Evolutionary conservation across 1,284 basidiomycete genomes (phyloP).

Genomic region (Jaminaea rosea): DNA sequence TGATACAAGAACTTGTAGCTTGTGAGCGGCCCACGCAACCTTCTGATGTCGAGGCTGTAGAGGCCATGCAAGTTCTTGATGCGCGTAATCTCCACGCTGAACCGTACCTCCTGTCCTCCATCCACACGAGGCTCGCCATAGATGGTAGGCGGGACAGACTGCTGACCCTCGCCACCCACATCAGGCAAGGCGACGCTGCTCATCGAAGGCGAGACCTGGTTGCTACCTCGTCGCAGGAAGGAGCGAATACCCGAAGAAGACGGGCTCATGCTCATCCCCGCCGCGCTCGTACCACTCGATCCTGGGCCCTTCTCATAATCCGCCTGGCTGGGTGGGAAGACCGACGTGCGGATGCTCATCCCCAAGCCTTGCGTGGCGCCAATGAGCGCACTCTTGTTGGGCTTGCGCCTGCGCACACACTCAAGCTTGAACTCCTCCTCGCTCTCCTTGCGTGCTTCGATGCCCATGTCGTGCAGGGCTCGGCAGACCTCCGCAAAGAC

Average conservation of each 20-base stretch:
- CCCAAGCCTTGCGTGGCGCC: slow-evolving; percentile 35
- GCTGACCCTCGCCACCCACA: neutral
- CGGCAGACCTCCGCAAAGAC: slow-evolving; percentile 75
- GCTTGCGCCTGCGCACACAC: slow-evolving; percentile 35
- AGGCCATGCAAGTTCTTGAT: slow-evolving; percentile 41
- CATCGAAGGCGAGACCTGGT: slow-evolving; percentile 11
- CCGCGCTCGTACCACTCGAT: slow-evolving; percentile 5
- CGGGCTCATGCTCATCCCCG: slow-evolving; percentile 14
- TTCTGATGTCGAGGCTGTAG: slow-evolving; percentile 43
- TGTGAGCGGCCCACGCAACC: slow-evolving; percentile 44
- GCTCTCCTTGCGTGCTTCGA: slow-evolving; percentile 73
- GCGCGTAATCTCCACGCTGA: slow-evolving; percentile 41
- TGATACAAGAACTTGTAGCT: slow-evolving; percentile 45
- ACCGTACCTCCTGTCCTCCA: slow-evolving; percentile 44
- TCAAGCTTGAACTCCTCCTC: slow-evolving; percentile 57
- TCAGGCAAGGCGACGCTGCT: neutral
- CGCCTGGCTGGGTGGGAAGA: slow-evolving; percentile 37
- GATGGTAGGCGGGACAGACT: slow-evolving; percentile 24
- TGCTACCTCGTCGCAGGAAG: slow-evolving; percentile 29
- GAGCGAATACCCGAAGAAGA: slow-evolving; percentile 17
- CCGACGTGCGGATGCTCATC: slow-evolving; percentile 33
- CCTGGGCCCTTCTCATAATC: slow-evolving; percentile 20
- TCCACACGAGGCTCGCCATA: slow-evolving; percentile 38
- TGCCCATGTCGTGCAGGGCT: slow-evolving; percentile 78
- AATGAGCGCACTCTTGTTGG: slow-evolving; percentile 32